Base-by-base conservation (phyloP, 1,284 basidiomycete species). In the Heterobasidion irregulare region DNA sequence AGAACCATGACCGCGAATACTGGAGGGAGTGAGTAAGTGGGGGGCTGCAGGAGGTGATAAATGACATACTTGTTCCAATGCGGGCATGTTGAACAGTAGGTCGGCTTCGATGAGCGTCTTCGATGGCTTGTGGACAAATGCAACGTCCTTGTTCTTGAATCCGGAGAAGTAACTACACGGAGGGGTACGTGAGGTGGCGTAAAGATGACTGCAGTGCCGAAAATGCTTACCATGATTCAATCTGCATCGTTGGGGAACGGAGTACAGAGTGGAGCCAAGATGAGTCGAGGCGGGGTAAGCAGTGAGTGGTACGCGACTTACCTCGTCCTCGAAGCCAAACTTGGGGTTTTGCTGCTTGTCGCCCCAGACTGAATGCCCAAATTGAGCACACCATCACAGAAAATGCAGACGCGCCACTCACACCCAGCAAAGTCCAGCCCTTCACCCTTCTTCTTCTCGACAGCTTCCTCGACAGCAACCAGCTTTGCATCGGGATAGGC, bases 71-170 rank as follows among this genome's bases (percentile, higher is more conserved):
- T 98, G 94, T 70, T 98, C 95, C 0, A 70, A 85, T 4, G 82
- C 77, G 0, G 94, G 94, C 6, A 98, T 74, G 71, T 98, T 98
- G 75, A 96, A 86, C 5, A 98, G 68, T 47, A 98, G 74, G 68
- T 99, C 96, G 0, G 91, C 96, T 66, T 90, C 76, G 56, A 98
- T 80, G 54, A 98, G 73, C 0, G 89, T 86, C 66, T 85, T 90
- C 13, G 84, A 88, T 0, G 83, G 78, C 13, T 76, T 72, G 66
- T 98, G 96, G 59, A 90, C 80, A 68, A 95, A 97, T 0, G 92
- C 92, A 15, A 97, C 82, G 59, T 98, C 96, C 66, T 92, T 85
- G 68, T 94, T 95, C 61, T 74, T 75, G 69, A 89, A 86, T 0
- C 92, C 89, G 12, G 89, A 78, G 64, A 96, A 94, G 67, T 87